Base-by-base conservation (phyloP, 192 early-diverging fungal genomes). In the Tieghemiomyces parasiticus region DNA sequence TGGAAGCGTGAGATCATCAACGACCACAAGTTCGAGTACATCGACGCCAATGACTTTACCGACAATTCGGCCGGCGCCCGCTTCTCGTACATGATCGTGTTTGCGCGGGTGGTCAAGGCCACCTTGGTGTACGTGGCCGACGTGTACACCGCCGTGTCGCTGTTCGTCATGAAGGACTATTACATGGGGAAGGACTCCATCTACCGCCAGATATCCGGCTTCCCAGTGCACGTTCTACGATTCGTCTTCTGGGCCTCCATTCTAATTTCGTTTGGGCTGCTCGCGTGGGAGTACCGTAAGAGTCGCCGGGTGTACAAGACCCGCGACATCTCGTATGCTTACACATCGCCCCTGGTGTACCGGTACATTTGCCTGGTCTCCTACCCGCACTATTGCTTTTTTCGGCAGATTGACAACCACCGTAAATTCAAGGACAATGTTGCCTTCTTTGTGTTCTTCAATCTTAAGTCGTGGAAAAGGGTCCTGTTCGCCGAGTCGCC, bases 11-110 rank as follows among this genome's bases (percentile, higher is more conserved):
- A 87, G 64, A 70, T 80, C 53, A 79, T 88, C 25, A 61, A 73
- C 62, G 90, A 89, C 74, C 87, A 92, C 74, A 89, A 89, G 67
- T 92, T 92, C 65, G 89, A 90, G 73, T 88, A 81, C 69, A 74
- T 92, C 52, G 85, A 92, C 60, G 74, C 89, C 35, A 80, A 89
- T 13, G 85, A 89, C 60, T 90, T 86, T 74, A 31, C 70, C 13
- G 65, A 74, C 50, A 62, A 64, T 4, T 71, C 64, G 13, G 75
- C 67, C 50, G 60, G 63, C 61, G 54, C 62, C 6, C 69, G 71
- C 44, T 61, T 83, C 31, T 64, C 65, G 26, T 86, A 88, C 60
- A 63, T 72, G 31, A 48, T 74, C 13, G 63, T 88, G 28, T 85
- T 81, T 63, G 64, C 85, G 26, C 71, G 75, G 22, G 76, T 87